phyloP scores from a whole-genome alignment of 1,139 yeast genomes.

The Debaryomyces udenii region DNA sequence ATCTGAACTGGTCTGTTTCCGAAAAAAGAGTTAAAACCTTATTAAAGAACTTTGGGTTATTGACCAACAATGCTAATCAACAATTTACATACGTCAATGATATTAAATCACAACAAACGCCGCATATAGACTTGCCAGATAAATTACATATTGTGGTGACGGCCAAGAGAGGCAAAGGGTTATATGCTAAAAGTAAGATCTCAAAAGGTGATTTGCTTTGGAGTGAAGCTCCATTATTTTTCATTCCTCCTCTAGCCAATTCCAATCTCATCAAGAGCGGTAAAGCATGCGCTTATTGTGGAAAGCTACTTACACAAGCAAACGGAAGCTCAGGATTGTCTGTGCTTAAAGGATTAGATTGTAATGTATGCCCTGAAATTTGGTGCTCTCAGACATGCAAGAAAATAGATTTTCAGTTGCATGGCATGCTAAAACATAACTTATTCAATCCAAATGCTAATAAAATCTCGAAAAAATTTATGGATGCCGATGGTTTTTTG shows the following conservation, averaged over 20 bases:
- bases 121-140: conserved; percentile 52
- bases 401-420: conserved; percentile 52
- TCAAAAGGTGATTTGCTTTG: conserved; percentile 57
- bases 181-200: conserved; percentile 48
- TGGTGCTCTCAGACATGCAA: conserved; percentile 78
- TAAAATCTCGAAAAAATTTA: conserved; percentile 28
- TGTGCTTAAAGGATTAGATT: conserved; percentile 60
- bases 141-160: conserved; percentile 48
- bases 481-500: conserved; percentile 54
- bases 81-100: conserved; percentile 54
- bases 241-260: conserved; percentile 73
- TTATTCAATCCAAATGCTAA: conserved; percentile 29
- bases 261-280: conserved; percentile 63
- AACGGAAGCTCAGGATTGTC: conserved; percentile 28
- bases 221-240: conserved; percentile 64
- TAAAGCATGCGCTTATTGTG: conserved; percentile 81
- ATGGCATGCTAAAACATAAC: conserved; percentile 61
- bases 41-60: conserved; percentile 57
- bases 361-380: conserved; percentile 64
- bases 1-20: conserved; percentile 65
- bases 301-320: conserved; percentile 53
- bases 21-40: conserved; percentile 58
- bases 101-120: conserved; percentile 57
- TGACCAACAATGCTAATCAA: conserved; percentile 33
- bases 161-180: conserved; percentile 51